phyloP scores from a whole-genome alignment of 148 eudicot species.

The Arbutus unedo region DNA sequence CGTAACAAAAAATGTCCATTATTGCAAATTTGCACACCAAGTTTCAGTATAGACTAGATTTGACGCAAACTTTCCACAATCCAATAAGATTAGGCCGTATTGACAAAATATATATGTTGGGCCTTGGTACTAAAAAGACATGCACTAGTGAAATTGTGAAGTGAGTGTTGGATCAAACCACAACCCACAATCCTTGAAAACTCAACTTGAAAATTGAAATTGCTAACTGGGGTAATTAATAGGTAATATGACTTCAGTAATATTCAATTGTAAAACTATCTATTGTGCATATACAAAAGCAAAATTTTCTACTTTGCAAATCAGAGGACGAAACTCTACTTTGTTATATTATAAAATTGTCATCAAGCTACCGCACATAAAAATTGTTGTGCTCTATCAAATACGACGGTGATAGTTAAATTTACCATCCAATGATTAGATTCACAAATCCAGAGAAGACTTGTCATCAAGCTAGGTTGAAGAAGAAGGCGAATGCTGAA shows the following conservation, averaged over 20 bases:
- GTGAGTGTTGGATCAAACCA: too few species aligned
- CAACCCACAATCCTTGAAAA: neutral
- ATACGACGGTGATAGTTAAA: neutral
- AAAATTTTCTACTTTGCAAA: neutral
- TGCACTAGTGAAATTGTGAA: too few species aligned
- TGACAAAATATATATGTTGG: too few species aligned
- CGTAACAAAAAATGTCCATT: too few species aligned
- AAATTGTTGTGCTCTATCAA: neutral
- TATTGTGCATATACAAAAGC: neutral
- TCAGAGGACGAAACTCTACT: neutral
- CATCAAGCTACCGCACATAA: neutral
- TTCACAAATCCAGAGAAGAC: neutral
- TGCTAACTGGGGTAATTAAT: neutral
- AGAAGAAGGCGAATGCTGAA: slow-evolving; percentile 22
- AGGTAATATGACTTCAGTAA: neutral
- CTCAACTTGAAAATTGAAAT: neutral
- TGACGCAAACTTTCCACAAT: too few species aligned
- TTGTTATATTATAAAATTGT: neutral
- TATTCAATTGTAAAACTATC: neutral
- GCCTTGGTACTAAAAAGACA: too few species aligned
- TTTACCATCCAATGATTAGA: neutral
- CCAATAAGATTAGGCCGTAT: too few species aligned
- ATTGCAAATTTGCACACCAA: too few species aligned
- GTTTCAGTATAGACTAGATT: too few species aligned
- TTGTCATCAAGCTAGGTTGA: too few species aligned